These are phyloP conservation scores for Micractinium sp. DNA, from an alignment of 139 green algal genomes.

Conservation along the genomic window DNA sequence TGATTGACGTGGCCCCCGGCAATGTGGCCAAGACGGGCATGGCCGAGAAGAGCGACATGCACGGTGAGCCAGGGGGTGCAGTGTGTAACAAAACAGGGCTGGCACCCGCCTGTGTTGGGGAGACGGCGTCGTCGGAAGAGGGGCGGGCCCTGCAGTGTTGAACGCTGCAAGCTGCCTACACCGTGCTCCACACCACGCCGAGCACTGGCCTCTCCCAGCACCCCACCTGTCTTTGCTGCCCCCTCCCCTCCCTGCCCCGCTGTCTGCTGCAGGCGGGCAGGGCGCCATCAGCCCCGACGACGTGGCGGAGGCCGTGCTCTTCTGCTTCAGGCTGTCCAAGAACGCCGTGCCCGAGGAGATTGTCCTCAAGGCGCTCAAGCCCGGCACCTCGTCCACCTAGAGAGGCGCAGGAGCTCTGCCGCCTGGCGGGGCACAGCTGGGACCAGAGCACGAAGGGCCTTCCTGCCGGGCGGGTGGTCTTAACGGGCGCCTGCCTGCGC, in stretches of 20 bases:
- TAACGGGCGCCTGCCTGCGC: too few relatives aligned
- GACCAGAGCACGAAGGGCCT: too few relatives aligned
- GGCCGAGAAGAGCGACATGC: slow-evolving; percentile 29
- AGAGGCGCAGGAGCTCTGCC: too few relatives aligned
- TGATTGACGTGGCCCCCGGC: slow-evolving; percentile 33
- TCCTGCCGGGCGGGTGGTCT: too few relatives aligned
- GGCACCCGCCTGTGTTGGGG: too few relatives aligned
- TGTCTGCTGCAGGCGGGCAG: slow-evolving; percentile 7
- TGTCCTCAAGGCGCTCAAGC: slow-evolving; percentile 24
- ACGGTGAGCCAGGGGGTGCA: too few relatives aligned
- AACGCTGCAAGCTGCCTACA: too few relatives aligned
- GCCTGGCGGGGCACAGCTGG: too few relatives aligned
- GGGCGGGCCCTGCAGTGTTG: too few relatives aligned
- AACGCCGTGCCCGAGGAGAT: slow-evolving; percentile 34
- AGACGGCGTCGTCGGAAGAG: too few relatives aligned
- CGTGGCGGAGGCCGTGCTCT: slow-evolving; percentile 28
- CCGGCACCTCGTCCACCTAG: not conserved
- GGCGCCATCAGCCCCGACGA: slow-evolving; percentile 22
- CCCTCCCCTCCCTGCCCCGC: not conserved
- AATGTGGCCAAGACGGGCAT: slow-evolving; percentile 31
- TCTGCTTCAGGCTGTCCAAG: slow-evolving; percentile 38
- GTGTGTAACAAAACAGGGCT: too few relatives aligned
- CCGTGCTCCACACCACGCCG: too few relatives aligned
- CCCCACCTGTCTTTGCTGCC: not conserved
- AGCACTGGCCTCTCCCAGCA: not conserved